Evolutionary conservation across 192 early-diverging fungal species (phyloP).

Genomic region (Umbelopsis ramanniana): DNA sequence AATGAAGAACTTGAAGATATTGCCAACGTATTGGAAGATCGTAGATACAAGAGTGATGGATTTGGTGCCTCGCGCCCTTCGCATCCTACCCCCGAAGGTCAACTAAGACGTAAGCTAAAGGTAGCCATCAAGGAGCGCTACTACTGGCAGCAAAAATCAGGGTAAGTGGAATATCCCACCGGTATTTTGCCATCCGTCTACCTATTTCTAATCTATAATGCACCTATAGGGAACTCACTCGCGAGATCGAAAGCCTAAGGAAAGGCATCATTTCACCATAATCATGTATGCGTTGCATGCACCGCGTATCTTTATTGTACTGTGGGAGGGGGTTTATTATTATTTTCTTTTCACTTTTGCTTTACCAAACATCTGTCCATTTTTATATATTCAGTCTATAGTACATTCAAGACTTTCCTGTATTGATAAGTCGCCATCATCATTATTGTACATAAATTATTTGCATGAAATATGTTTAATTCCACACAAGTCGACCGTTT

Average conservation of each 20-base stretch:
- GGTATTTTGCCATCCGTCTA: too few relatives aligned
- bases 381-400: conserved; percentile 18
- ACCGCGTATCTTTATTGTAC: neutral
- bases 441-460: conserved; percentile 24
- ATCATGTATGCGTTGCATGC: neutral
- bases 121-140: conserved; percentile 24
- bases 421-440: conserved; percentile 6
- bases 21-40: conserved; percentile 7
- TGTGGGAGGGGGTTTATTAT: neutral
- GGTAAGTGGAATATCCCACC: neutral
- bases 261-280: conserved; percentile 6
- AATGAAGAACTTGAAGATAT: conserved; percentile 27
- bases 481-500: neutral
- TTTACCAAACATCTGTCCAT: neutral
- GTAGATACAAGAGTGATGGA: conserved; percentile 11
- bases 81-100: conserved; percentile 22
- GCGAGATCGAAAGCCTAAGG: conserved; percentile 6
- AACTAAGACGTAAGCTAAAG: conserved; percentile 23
- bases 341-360: neutral
- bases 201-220: neutral
- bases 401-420: conserved; percentile 5
- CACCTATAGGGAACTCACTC: neutral
- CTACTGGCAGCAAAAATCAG: conserved; percentile 28
- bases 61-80: neutral
- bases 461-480: conserved; percentile 13